Percentiles rank a stretch among this genome's conserved stretches.
These are phyloP conservation scores for Scutellaria galericulata DNA, from an alignment of 257 asterid species.

Conservation along the genomic window DNA sequence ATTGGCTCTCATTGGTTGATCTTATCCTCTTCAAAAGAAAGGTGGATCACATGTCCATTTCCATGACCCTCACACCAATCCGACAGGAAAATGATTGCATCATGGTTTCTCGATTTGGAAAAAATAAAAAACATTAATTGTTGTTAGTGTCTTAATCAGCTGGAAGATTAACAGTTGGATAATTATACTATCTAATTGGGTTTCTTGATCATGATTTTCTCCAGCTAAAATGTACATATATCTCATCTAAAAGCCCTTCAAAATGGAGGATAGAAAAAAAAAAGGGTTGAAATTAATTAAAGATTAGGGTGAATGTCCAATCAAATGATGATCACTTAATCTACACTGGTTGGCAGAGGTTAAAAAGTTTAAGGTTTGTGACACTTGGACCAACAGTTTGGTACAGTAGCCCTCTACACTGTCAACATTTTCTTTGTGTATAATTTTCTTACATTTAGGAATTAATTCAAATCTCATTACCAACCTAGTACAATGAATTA, in stretches of 20 bases:
- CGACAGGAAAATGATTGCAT: constrained; percentile 20
- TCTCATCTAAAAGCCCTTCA: neutral
- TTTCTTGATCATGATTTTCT: constrained; percentile 6
- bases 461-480: neutral
- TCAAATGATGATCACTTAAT: constrained; percentile 36
- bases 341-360: constrained; percentile 18
- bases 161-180: constrained; percentile 29
- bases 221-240: constrained; percentile 4
- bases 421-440: constrained; percentile 30
- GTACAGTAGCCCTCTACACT: constrained; percentile 32
- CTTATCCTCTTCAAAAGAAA: constrained; percentile 6
- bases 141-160: constrained; percentile 25
- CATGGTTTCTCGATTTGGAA: constrained; percentile 6
- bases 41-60: constrained; percentile 38
- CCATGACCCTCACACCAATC: constrained; percentile 6
- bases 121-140: neutral
- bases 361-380: constrained; percentile 11
- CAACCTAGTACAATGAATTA: neutral
- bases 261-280: neutral
- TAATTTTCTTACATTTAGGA: constrained; percentile 25
- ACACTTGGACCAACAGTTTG: constrained; percentile 33
- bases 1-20: neutral
- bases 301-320: constrained; percentile 33
- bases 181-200: neutral
- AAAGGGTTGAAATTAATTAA: neutral